Percentiles rank a stretch among this genome's conserved stretches.
These are phyloP conservation scores for Rhodotorula sp. DNA, from an alignment of 1,284 basidiomycete genomes.

Conservation along the genomic window DNA sequence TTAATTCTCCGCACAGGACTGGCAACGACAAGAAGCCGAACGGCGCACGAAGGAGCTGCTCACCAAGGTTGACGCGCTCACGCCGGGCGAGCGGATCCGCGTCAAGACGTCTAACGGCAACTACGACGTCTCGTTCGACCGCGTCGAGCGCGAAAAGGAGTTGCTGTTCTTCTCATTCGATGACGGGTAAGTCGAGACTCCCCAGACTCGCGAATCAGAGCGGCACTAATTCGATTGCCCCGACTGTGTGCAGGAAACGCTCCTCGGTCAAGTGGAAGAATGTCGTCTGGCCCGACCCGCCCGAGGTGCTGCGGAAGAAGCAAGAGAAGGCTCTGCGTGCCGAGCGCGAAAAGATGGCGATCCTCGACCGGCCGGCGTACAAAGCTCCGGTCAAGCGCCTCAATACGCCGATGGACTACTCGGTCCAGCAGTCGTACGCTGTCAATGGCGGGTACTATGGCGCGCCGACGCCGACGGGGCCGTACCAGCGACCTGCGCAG, in stretches of 20 bases:
- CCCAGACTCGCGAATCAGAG: neutral
- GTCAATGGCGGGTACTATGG: neutral
- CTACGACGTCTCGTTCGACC: slow-evolving; percentile 72
- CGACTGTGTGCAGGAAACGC: slow-evolving; percentile 15
- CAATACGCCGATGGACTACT: neutral
- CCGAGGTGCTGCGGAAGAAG: slow-evolving; percentile 30
- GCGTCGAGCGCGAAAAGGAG: slow-evolving; percentile 64
- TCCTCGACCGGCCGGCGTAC: slow-evolving; percentile 24
- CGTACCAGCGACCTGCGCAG: neutral
- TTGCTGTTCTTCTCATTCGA: slow-evolving; percentile 79
- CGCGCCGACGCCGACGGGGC: too few species aligned
- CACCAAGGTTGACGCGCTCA: slow-evolving; percentile 63
- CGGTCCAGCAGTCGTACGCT: neutral
- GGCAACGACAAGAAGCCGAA: slow-evolving; percentile 65
- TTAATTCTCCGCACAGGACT: slow-evolving; percentile 64
- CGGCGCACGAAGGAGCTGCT: slow-evolving; percentile 60
- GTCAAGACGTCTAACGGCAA: slow-evolving; percentile 72
- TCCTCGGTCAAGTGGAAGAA: slow-evolving; percentile 25
- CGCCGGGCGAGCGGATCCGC: slow-evolving; percentile 70
- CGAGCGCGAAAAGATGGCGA: slow-evolving; percentile 19
- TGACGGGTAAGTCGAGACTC: slow-evolving; percentile 50
- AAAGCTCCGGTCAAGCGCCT: slow-evolving; percentile 11
- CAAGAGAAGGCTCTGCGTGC: slow-evolving; percentile 11
- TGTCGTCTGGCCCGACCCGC: slow-evolving; percentile 35
- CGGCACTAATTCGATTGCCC: too few species aligned